Percentiles rank a stretch among this genome's conserved stretches.
Evolutionary conservation across 192 early-diverging fungal species (phyloP).

Genomic region (Coemansia sp.): DNA sequence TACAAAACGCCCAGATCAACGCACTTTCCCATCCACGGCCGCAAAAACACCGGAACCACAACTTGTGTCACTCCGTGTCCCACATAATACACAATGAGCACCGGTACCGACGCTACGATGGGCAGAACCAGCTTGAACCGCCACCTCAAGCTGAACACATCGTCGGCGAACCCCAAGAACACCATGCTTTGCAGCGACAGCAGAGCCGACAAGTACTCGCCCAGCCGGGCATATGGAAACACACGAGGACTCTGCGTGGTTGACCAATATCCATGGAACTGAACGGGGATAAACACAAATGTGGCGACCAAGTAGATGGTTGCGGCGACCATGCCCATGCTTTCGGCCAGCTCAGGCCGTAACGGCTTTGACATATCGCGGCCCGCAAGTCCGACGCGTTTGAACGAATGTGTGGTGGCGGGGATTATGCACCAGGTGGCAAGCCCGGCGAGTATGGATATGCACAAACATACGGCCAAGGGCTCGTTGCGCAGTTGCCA

Average conservation of each 20-base stretch:
- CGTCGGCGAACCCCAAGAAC: conserved; percentile 97
- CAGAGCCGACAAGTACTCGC: conserved; percentile 87
- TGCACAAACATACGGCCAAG: conserved; percentile 66
- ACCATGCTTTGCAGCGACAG: conserved; percentile 95
- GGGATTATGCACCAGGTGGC: conserved; percentile 74
- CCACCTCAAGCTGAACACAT: conserved; percentile 96
- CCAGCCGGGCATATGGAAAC: conserved; percentile 62
- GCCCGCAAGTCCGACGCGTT: conserved; percentile 75
- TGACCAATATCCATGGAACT: conserved; percentile 83
- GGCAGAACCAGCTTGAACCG: conserved; percentile 94
- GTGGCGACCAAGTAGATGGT: conserved; percentile 83
- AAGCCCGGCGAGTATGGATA: conserved; percentile 69
- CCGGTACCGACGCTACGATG: conserved; percentile 85
- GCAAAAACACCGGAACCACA: conserved; percentile 79
- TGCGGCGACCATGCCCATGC: conserved; percentile 87
- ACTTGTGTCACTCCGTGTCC: conserved; percentile 87
- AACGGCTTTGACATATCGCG: conserved; percentile 76
- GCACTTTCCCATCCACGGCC: conserved; percentile 65
- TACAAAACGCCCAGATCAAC: conserved; percentile 88
- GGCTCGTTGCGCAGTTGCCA: conserved; percentile 69
- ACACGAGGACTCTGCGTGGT: conserved; percentile 11
- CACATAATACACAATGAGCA: conserved; percentile 92
- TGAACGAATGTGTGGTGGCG: conserved; percentile 64
- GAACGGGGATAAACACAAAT: conserved; percentile 93
- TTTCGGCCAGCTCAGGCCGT: conserved; percentile 76